Evolutionary conservation across 2,329 filamentous ascomycete species (phyloP), one percentile per base, ranked within the genome.

Genomic region (Blastomyces parvus): DNA sequence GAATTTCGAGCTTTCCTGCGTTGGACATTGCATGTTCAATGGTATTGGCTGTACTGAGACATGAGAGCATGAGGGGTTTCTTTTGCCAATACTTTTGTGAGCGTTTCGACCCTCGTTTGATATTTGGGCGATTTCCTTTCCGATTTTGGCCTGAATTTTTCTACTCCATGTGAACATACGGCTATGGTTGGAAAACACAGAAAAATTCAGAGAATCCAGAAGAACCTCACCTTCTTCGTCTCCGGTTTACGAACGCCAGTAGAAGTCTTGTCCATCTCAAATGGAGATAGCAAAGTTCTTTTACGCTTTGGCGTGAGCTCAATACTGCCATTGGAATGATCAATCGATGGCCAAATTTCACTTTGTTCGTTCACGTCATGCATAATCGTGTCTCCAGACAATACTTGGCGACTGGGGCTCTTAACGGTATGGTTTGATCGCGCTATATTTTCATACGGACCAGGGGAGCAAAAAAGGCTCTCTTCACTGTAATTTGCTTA

Each of bases 21-120:
- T 71, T 76, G 8, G 60, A 65, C 25, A 73, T 69, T 2, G 68
- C 72, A n/a, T 70, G 69, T 33, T 62, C 62, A 11, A 73, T 61
- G 2, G 72, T 64, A 53, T 71, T 66, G 1, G 65, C 64, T 6
- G 38, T 36, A 13, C 69, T 64, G 11, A 75, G 59, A 14, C 27
- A 27, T 19, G 42, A 22, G 25, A 58, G 6, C 36, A 17, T 50
- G 46, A 17, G 42, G 17, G 1, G 0, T 13, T 60, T 60, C 42
- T 46, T 48, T 60, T 48, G 58, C 38, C 42, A 60, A 9, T 50
- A 42, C 17, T 60, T 46, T 11, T 27, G 17, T 38, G 30, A 38
- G 8, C 14, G 4, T 42, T 36, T 52, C 38, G 27, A 22, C 46
- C 44, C 27, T 27, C 36, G 48, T n/a, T 50, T 61, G 25, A 42